Evolutionary conservation across 2,329 filamentous ascomycete species (phyloP), one percentile per base, ranked within the genome.

Genomic region (Aureobasidium musti): DNA sequence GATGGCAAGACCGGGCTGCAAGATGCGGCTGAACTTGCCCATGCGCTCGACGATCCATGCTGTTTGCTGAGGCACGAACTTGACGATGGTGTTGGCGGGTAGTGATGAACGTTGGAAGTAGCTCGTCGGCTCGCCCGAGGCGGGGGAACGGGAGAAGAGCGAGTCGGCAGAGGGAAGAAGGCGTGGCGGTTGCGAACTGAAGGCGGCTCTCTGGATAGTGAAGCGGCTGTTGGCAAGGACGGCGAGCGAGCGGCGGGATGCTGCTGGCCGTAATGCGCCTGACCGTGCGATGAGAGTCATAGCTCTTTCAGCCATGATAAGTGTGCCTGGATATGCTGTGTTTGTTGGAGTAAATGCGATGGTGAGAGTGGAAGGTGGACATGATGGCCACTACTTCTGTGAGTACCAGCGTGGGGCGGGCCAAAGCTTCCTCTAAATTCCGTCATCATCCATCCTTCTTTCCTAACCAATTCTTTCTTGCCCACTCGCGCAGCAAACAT

Each of bases 21-120:
- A 82, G 74, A 99, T 97, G 68, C 93, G 87, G 80, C 91, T 90
- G 82, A 97, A 99, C 80, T 93, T 95, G 74, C 95, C 95, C 95
- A 99, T 99, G 76, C 95, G 93, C 86, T 99, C 95, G 67, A 99
- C 95, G 68, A 99, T 94, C 95, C 95, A 99, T 78, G 95, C 95
- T 73, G 94, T 98, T 82, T 99, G 95, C 80, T 99, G 95, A n/a
- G 95, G 95, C 49, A 99, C 95, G 79, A 98, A 99, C 68, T 94
- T 91, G 73, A 99, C 83, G 69, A 99, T 83, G 4, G 95, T 99
- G 80, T 99, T 99, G 72, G 93, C 91, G 33, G 95, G 95, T 63
- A 97, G 84, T 26, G 83, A 79, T 52, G 82, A 80, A 53, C 83
- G 80, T 67, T 78, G 76, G 69, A 79, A 79, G 72, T 79, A 79